Evolutionary conservation across 2,329 filamentous ascomycete species (phyloP), one percentile per base, ranked within the genome.

Genomic region (Aspergillus phoenicis): DNA sequence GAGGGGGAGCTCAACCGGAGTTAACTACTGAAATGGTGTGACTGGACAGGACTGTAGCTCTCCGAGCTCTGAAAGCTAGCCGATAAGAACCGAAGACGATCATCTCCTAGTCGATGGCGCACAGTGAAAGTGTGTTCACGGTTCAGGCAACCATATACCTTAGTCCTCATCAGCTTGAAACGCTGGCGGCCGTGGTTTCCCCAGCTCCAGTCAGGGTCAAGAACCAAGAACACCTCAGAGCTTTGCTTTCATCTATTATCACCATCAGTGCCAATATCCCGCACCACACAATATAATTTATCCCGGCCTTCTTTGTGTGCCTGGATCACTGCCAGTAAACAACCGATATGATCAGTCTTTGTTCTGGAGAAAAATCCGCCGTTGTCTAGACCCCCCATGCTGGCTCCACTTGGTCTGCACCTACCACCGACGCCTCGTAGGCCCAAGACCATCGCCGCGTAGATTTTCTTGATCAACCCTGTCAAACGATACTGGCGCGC

Each of bases 391-490:
- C 33, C 53, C 43, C 38, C 22, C 8, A 39, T 43, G 24, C 15
- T 10, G 8, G 15, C 39, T 56, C 53, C 53, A 56, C 53, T 56
- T 47, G 0, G 24, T 10, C 8, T 17, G 47, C 47, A 51, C 47
- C 47, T 30, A 51, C 24, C 47, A 51, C 30, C 47, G 7, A 51
- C 26, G 47, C 47, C 47, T 51, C 47, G 26, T 45, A 45, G 20
- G 36, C 33, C 24, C 26, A 53, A 11, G 53, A 56, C 45, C 53
- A 47, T 47, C 53, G 24, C 26, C 53, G 39, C 17, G 43, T 47
- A 24, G 53, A 56, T 56, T 45, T 41, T 22, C 52, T 45, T 22
- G 53, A 56, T 56, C 53, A 56, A 47, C 53, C 30, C 26, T 56
- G 53, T 56, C 53, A 56, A 36, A 33, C 28, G 36, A n/a, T 33